Evolutionary conservation across 2,329 filamentous ascomycete genomes (phyloP), one percentile per base, ranked within the genome.

Genomic region (Kalmusia sp.): DNA sequence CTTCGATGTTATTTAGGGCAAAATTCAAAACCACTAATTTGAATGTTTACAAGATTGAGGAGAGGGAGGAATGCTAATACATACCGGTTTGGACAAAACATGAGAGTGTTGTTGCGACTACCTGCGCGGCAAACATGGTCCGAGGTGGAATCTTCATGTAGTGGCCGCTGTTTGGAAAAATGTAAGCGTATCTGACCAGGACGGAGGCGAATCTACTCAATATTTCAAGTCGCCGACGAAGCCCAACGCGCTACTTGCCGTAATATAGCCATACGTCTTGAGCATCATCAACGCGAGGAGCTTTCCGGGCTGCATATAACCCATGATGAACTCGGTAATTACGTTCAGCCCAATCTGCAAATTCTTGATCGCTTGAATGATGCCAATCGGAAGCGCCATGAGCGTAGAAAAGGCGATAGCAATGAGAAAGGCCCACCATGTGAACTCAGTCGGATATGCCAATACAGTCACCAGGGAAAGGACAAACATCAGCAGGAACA

Each of bases 391-490:
- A 3, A 71, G 51, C 6, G 57, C 46, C 49, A 61, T 56, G 7
- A 80, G 72, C 51, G 85, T 83, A 46, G 87, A 84, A 52, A 91
- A 86, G 46, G 81, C 74, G 3, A 91, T 80, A 2, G 88, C 81
- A 5, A 92, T 72, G 38, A 91, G 70, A 61, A 91, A 90, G 0
- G n/a, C n/a, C n/a, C 88, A 92, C 87, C 87, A 90, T 1, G 81
- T 79, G 55, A 91, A 76, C 56, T 89, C 86, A 3, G 89, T 91
- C 0, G 85, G 83, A 63, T 85, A 91, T 1, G 73, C 79, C 4
- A 79, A 67, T 1, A 74, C 69, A 2, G 79, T 76, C 4, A 75
- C 80, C 1, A 84, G 70, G 0, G 75, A 77, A 0, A 86, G 68
- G 1, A 68, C 81, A n/a, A 84, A 72, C 71, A 84, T 82, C 47